phyloP scores from a whole-genome alignment of 2,329 filamentous ascomycete genomes.

The Phaeomoniella chlamydospora region DNA sequence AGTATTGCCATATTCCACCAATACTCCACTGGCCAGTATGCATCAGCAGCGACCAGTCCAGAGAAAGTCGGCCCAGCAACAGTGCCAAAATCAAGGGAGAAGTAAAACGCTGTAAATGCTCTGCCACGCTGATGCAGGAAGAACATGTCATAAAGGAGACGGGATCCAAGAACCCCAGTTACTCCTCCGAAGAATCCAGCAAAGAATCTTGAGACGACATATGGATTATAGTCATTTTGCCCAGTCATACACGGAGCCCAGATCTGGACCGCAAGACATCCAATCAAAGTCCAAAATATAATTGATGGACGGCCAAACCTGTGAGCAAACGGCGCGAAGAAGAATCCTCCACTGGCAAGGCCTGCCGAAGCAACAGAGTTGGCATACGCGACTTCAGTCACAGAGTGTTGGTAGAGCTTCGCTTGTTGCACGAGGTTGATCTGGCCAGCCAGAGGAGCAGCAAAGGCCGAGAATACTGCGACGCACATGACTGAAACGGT shows the following conservation, averaged over 20 bases:
- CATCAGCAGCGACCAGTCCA: conserved; percentile 22
- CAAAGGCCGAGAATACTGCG: conserved; percentile 20
- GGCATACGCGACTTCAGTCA: conserved; percentile 17
- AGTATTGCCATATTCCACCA: conserved; percentile 29
- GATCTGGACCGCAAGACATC: conserved; percentile 18
- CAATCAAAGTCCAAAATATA: conserved; percentile 24
- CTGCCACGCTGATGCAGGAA: conserved; percentile 28
- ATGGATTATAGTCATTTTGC: conserved; percentile 19
- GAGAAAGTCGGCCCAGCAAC: conserved; percentile 23
- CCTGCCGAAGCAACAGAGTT: conserved; percentile 24
- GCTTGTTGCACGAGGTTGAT: conserved; percentile 20
- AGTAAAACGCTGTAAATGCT: conserved; percentile 22
- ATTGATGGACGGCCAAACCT: conserved; percentile 21
- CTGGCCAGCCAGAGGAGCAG: conserved; percentile 20
- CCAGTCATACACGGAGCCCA: conserved; percentile 24
- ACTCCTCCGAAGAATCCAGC: conserved; percentile 25
- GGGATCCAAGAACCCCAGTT: conserved; percentile 22
- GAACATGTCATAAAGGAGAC: conserved; percentile 27
- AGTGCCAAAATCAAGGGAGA: conserved; percentile 21
- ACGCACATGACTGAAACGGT: conserved; percentile 19
- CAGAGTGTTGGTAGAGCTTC: conserved; percentile 17
- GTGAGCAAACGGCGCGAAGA: conserved; percentile 22
- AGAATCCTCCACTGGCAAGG: conserved; percentile 22
- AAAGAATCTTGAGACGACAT: conserved; percentile 23
- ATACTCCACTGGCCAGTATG: conserved; percentile 22